These are phyloP conservation scores for Sclerotinia subarctica DNA, from an alignment of 2,329 filamentous ascomycete genomes.

Conservation along the genomic window DNA sequence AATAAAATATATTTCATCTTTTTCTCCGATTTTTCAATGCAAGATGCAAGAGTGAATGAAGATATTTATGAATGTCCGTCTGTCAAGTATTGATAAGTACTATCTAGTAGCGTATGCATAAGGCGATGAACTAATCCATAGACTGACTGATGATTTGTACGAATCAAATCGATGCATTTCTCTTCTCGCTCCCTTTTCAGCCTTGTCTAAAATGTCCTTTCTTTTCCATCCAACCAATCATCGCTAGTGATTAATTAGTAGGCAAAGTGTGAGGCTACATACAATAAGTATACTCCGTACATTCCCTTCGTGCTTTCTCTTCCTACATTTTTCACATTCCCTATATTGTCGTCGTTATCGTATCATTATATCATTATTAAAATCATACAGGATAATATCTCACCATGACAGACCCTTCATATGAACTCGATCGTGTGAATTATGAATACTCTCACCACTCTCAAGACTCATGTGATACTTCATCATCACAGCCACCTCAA, in stretches of 20 bases:
- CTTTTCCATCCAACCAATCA: neutral
- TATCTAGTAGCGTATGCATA: neutral
- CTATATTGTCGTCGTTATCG: neutral
- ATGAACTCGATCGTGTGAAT: neutral
- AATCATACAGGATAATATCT: neutral
- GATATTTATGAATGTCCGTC: neutral
- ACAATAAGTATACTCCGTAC: too few species aligned
- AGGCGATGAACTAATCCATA: neutral
- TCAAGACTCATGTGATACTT: neutral
- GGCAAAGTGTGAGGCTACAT: neutral
- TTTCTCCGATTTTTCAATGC: neutral
- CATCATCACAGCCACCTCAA: neutral
- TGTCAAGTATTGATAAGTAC: neutral
- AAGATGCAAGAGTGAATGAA: neutral
- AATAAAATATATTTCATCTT: neutral
- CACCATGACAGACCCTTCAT: neutral
- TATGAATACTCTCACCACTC: slow-evolving; percentile 1
- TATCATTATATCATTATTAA: neutral
- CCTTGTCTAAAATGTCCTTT: neutral
- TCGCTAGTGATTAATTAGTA: neutral
- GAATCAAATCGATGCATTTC: neutral
- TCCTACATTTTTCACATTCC: neutral
- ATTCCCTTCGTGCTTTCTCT: neutral
- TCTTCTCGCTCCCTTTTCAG: neutral
- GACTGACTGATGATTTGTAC: neutral